Base-by-base conservation (phyloP, 2,329 filamentous ascomycete genomes). In the Lasiodiplodia citricola region DNA sequence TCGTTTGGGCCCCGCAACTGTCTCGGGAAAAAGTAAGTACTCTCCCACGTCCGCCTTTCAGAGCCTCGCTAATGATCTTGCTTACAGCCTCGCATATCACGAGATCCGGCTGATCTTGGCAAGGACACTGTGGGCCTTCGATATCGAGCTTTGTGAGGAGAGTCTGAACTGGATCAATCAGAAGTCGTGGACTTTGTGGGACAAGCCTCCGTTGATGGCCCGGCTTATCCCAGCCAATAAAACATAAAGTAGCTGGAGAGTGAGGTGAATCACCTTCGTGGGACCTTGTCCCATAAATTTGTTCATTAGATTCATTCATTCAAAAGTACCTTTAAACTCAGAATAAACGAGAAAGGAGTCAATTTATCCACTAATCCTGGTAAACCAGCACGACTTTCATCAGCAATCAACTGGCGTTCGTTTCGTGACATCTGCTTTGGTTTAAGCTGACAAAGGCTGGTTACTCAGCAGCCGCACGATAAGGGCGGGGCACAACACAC, bases 61-160 rank as follows among this genome's bases (percentile, higher is more conserved):
- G 11, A 16, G 3, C 4, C 3, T 6, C 10, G 35, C 28, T 47
- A 13, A 44, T 50, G 70, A 35, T 56, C 67, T 16, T 38, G 4
- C n/a, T 16, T 37, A 13, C 21, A 79, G 66, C 41, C 71, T 81
- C 13, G 80, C 80, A 1, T 77, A 77, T 60, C 74, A 76, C 14
- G 79, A 81, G 68, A 76, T 80, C 70, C 72, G 77, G 3, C 51
- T 83, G 1, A 77, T 80, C 1, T 68, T 83, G 21, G 74, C 80
- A 8, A 80, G 78, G 66, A 54, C 83, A 28, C 38, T 83, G 1
- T 83, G 74, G 73, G 73, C 74, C 0, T 83, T 83, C 66, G 79
- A 84, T 71, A 64, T 81, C 28, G 73, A 78, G 67, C 69, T 80
- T 21, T 70, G 73, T 16, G 66, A 68, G 35, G 71, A 78, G 58